Conservation (phyloP, 495 filamentous ascomycete species). For the Tuber melanosporum region DNA sequence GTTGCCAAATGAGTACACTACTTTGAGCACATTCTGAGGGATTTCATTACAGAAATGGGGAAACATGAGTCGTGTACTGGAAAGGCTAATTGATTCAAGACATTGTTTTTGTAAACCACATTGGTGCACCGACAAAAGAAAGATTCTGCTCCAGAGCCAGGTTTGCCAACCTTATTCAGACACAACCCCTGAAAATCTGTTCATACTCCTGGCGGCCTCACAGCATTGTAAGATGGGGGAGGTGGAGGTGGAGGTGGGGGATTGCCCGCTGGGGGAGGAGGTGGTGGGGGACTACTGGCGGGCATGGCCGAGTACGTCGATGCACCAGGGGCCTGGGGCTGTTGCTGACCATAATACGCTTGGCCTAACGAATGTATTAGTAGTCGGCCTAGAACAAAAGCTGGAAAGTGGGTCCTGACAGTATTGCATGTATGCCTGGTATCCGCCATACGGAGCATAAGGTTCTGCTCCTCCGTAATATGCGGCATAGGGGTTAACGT, state of each 20-base stretch:
- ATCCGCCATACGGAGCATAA: conserved; percentile 88
- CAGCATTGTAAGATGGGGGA: conserved; percentile 28
- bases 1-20: background rate
- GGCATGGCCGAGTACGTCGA: conserved; percentile 26
- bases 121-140: background rate
- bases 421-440: conserved; percentile 59
- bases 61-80: background rate
- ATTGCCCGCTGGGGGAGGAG: conserved; percentile 31
- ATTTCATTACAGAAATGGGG: conserved; percentile 4
- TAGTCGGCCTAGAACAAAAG: background rate
- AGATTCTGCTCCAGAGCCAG: background rate
- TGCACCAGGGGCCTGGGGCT: conserved; percentile 34
- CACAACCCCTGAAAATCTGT: background rate
- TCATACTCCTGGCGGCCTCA: conserved; percentile 28
- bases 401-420: conserved; percentile 47
- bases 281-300: conserved; percentile 24
- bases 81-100: background rate
- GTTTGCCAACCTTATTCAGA: background rate
- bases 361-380: conserved; percentile 26
- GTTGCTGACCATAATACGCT: conserved; percentile 38
- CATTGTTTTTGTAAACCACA: background rate
- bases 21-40: background rate
- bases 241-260: conserved; percentile 24
- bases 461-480: conserved; percentile 73
- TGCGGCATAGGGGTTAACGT: conserved; percentile 76